Evolutionary conservation across 768 basidiomycete genomes (phyloP).

Genomic region (Russula sp.): DNA sequence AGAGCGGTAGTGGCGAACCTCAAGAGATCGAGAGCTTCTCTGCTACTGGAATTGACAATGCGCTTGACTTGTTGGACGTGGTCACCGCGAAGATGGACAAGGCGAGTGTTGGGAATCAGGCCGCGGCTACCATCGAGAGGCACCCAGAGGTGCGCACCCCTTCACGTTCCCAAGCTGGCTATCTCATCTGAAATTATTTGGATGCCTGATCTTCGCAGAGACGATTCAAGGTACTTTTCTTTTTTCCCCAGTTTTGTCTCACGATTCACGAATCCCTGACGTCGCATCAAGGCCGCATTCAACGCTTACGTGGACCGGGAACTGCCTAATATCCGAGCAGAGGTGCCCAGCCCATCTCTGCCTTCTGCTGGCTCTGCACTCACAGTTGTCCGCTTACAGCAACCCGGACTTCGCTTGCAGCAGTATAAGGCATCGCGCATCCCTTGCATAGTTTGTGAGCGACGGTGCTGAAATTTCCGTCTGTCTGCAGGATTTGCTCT

Average conservation of each 20-base stretch:
- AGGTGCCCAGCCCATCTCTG: slow-evolving; percentile 41
- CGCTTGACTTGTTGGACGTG: slow-evolving; percentile 78
- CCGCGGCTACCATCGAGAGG: slow-evolving; percentile 76
- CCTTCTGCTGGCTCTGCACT: neutral
- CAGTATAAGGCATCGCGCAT: slow-evolving; percentile 66
- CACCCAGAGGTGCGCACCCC: slow-evolving; percentile 80
- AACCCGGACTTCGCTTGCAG: slow-evolving; percentile 83
- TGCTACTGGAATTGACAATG: slow-evolving; percentile 88
- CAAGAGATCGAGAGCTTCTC: slow-evolving; percentile 58
- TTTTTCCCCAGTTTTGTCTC: neutral
- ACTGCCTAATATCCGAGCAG: slow-evolving; percentile 65
- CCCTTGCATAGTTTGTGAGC: slow-evolving; percentile 2
- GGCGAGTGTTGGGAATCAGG: slow-evolving; percentile 80
- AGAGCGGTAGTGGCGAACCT: slow-evolving; percentile 25
- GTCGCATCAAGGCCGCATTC: slow-evolving; percentile 56
- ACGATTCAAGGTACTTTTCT: slow-evolving; percentile 69
- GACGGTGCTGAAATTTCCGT: neutral
- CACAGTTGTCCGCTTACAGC: slow-evolving; percentile 35
- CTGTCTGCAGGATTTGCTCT: slow-evolving; percentile 58
- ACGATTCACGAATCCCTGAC: neutral
- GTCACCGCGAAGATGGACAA: slow-evolving; percentile 93
- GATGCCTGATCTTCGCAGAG: slow-evolving; percentile 41
- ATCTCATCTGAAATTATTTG: slow-evolving; percentile 6
- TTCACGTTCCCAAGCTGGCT: neutral
- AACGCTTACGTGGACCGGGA: slow-evolving; percentile 87